Conservation (phyloP, 148 eudicot genomes). For the Rhododendron ovatum region DNA sequence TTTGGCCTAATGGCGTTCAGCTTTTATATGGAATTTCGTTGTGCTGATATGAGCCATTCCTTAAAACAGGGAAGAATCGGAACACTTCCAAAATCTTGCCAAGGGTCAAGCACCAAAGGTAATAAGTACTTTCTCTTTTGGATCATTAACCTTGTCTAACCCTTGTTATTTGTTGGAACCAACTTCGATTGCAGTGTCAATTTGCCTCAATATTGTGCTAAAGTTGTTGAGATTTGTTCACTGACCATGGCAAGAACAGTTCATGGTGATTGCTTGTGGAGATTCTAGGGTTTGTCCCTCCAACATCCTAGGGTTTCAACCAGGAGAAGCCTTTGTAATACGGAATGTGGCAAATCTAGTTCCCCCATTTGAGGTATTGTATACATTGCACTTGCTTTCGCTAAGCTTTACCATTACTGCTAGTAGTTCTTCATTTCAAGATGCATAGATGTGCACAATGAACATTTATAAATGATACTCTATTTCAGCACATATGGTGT, state of each 20-base stretch:
- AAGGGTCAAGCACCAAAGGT: slow-evolving; percentile 80
- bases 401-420: background rate
- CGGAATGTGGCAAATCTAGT: slow-evolving; percentile 90
- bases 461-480: background rate
- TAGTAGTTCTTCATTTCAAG: background rate
- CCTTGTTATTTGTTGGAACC: background rate
- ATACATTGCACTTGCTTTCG: background rate
- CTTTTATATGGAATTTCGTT: background rate
- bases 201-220: slow-evolving; percentile 11
- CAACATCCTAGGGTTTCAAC: slow-evolving; percentile 73
- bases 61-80: slow-evolving; percentile 55
- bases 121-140: background rate
- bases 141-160: background rate
- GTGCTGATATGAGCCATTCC: slow-evolving; percentile 4
- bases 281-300: slow-evolving; percentile 98
- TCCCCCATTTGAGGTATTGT: slow-evolving; percentile 76
- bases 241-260: slow-evolving; percentile 58
- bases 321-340: slow-evolving; percentile 89
- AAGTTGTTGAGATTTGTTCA: slow-evolving; percentile 15
- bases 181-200: background rate
- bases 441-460: background rate
- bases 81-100: slow-evolving; percentile 66
- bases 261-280: slow-evolving; percentile 93
- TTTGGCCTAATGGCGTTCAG: background rate
- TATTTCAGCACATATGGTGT: background rate